Base-by-base conservation (phyloP, 2,329 filamentous ascomycete species). In the Passalora sequoiae region DNA sequence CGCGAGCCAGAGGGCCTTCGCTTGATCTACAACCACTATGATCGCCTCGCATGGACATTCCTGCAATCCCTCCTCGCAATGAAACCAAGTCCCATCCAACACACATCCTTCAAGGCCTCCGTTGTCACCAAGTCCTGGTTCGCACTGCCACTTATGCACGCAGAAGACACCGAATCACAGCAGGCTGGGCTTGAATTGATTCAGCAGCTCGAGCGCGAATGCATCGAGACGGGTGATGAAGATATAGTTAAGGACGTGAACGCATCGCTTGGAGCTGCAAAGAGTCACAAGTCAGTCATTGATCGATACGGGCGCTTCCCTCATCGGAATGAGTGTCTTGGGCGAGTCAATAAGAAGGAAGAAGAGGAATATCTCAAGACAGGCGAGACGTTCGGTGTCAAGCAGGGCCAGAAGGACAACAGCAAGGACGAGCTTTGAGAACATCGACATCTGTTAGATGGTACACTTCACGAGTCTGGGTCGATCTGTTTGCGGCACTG, bases 111-210 rank as follows among this genome's bases (percentile, higher is more conserved):
- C 29, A 22, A 28, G 8, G 35, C 19, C 5, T 46, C 43, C 3
- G 58, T 48, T 0, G 57, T 62, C 6, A 69, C 71, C 33, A 69
- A 75, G 2, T 60, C 63, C 15, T 84, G 79, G 77, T 76, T 82
- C 55, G 74, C 74, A 54, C 62, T 83, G 54, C 78, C 80, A 0
- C 60, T 83, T 4, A 72, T 76, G 69, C 80, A 84, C 59, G 74
- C 74, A 0, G 78, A 82, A 57, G 62, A 72, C 16, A 39, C 71
- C 1, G 55, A 61, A 0, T 60, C 65, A 3, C 78, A 81, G 44
- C 59, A 73, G 7, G 41, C 59, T 20, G 63, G 67, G 3, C 43
- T 62, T 0, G 49, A 53, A 4, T 59, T 66, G 15, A 61, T 66
- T 1, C 10, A 30, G 7, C 25, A 22, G 2, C 33, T 36, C 16